phyloP scores from a whole-genome alignment of 2,329 filamentous ascomycete species.

The Arthrobotrys conoides region DNA sequence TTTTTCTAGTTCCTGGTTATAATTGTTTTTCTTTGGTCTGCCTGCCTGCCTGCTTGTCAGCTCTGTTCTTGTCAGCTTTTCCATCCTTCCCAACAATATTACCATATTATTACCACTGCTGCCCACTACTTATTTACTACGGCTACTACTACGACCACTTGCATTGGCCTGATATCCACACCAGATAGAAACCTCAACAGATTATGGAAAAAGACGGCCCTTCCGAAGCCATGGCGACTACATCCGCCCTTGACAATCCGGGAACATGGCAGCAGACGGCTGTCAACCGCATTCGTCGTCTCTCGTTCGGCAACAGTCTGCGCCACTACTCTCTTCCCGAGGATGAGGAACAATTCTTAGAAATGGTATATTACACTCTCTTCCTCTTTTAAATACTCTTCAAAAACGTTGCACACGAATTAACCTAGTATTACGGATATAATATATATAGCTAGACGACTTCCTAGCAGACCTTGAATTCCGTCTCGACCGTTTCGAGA shows the following conservation, averaged over 20 bases:
- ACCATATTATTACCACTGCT: background rate
- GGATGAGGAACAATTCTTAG: slow-evolving; percentile 56
- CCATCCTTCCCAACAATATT: slow-evolving; percentile 5
- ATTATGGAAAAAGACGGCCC: slow-evolving; percentile 25
- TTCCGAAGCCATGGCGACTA: slow-evolving; percentile 33
- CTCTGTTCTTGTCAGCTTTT: slow-evolving; percentile 26
- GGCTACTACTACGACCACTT: background rate
- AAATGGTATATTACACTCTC: slow-evolving; percentile 36
- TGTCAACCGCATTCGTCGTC: slow-evolving; percentile 59
- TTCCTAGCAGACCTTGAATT: slow-evolving; percentile 89
- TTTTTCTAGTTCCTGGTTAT: background rate
- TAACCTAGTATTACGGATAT: slow-evolving; percentile 11
- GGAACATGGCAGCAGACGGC: slow-evolving; percentile 54
- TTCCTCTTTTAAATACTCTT: background rate
- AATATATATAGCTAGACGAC: slow-evolving; percentile 75
- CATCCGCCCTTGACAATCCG: slow-evolving; percentile 36
- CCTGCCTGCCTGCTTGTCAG: background rate
- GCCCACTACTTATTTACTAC: background rate
- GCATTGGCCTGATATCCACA: slow-evolving; percentile 16
- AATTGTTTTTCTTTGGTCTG: slow-evolving; percentile 22
- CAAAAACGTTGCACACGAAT: background rate
- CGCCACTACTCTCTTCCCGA: slow-evolving; percentile 58
- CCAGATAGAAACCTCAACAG: slow-evolving; percentile 15
- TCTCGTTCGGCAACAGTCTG: slow-evolving; percentile 50
- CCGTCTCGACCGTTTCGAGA: slow-evolving; percentile 76